A percentile compares a stretch with the other conserved stretches of the same genome.
Conservation (phyloP, 164 flowering plant species). For the Magnolia officinalis region DNA sequence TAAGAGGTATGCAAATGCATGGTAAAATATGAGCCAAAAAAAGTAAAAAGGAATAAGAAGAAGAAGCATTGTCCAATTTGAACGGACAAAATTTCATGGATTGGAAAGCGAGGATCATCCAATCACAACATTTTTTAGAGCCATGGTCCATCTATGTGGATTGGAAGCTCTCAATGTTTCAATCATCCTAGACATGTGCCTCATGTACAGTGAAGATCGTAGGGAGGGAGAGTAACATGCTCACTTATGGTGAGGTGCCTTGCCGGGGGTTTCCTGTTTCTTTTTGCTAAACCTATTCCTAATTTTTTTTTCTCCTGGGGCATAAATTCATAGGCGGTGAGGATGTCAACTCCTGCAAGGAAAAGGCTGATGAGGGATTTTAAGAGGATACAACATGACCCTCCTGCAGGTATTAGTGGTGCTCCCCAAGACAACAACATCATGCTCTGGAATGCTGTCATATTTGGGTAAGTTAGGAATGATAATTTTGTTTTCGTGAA, state of each 20-base stretch:
- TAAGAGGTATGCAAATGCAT: no score
- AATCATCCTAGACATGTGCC: neutral
- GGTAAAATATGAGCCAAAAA: neutral
- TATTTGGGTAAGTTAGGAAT: conserved; percentile 58
- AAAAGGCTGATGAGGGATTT: conserved; percentile 93
- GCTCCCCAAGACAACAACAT: conserved; percentile 93
- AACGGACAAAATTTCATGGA: no score
- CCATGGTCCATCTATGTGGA: no score
- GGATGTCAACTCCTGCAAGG: conserved; percentile 85
- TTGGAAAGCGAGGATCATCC: no score
- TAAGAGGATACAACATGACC: conserved; percentile 90
- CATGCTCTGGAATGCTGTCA: conserved; percentile 92
- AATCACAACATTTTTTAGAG: no score
- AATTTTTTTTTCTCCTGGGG: neutral
- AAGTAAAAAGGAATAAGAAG: neutral
- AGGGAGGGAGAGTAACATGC: neutral
- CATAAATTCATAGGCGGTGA: conserved; percentile 12
- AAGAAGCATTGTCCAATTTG: no score
- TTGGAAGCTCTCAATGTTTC: neutral
- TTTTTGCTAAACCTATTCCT: neutral
- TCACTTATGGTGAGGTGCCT: neutral
- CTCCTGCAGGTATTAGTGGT: conserved; percentile 92
- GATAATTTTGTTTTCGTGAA: no score
- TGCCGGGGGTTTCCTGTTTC: neutral
- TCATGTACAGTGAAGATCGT: neutral